Evolutionary conservation across 2,329 filamentous ascomycete genomes (phyloP).

Genomic region (Penicillium sp.): DNA sequence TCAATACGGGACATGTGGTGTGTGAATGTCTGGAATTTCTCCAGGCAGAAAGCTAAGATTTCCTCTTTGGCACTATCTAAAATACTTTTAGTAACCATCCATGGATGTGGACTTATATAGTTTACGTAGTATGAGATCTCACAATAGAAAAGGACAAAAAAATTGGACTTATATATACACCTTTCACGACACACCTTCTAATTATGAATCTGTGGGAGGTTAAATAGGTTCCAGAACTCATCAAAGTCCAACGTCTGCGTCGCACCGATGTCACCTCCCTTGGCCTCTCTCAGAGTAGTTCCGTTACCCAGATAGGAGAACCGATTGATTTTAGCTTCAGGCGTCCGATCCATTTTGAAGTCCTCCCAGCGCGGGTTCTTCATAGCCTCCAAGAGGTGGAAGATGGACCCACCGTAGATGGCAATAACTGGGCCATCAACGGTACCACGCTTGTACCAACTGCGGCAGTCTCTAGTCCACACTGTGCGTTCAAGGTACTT

Average conservation of each 20-base stretch:
- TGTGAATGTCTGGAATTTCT: too few relatives aligned
- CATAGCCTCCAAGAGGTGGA: slow-evolving; percentile 15
- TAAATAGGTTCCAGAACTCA: neutral
- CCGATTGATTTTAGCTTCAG: slow-evolving; percentile 34
- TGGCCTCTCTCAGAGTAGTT: neutral
- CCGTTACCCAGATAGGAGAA: slow-evolving; percentile 56
- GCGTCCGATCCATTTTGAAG: slow-evolving; percentile 52
- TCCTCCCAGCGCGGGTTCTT: slow-evolving; percentile 55
- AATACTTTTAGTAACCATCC: too few relatives aligned
- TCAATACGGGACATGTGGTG: too few relatives aligned
- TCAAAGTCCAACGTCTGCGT: neutral
- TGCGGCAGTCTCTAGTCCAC: neutral
- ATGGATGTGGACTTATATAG: too few relatives aligned
- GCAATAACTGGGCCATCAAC: slow-evolving; percentile 48
- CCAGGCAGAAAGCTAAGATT: too few relatives aligned
- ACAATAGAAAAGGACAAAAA: neutral
- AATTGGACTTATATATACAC: neutral
- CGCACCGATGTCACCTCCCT: neutral
- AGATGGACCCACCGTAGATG: slow-evolving; percentile 33
- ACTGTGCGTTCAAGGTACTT: slow-evolving; percentile 1
- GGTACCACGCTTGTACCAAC: slow-evolving; percentile 36
- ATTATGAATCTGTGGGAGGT: neutral
- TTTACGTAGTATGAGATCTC: neutral
- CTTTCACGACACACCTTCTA: neutral
- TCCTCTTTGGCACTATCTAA: too few relatives aligned